These are phyloP conservation scores for Penicillium aurantiogriseum DNA, from an alignment of 2,329 filamentous ascomycete genomes.

Conservation along the genomic window DNA sequence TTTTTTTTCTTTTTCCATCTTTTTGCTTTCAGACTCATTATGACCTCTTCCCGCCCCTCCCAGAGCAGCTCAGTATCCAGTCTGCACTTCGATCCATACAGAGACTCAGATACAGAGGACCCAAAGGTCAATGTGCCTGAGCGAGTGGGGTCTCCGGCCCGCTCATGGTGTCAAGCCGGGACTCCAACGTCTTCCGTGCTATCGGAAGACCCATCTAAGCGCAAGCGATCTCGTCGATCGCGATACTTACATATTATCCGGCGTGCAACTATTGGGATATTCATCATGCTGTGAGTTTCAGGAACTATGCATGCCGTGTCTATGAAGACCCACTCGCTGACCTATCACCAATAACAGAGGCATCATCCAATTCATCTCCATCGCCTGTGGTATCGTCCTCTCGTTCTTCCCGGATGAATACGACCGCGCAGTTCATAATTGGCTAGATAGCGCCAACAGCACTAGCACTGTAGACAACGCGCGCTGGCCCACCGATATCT, in stretches of 20 bases:
- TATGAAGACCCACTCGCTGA: slow-evolving; percentile 1
- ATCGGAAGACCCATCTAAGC: slow-evolving; percentile 7
- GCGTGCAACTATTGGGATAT: slow-evolving; percentile 22
- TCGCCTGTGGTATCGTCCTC: slow-evolving; percentile 38
- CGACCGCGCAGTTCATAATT: slow-evolving; percentile 38
- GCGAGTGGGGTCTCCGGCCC: slow-evolving; percentile 15
- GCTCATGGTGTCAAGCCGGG: slow-evolving; percentile 17
- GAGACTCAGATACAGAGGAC: slow-evolving; percentile 12
- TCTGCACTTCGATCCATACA: slow-evolving; percentile 17
- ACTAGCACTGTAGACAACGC: slow-evolving; percentile 38
- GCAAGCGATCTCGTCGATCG: slow-evolving; percentile 16
- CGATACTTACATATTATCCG: slow-evolving; percentile 20
- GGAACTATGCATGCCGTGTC: not conserved
- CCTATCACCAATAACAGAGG: slow-evolving; percentile 29
- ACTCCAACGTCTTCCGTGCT: slow-evolving; percentile 7
- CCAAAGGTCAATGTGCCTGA: slow-evolving; percentile 5
- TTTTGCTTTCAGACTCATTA: not conserved
- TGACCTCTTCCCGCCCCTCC: slow-evolving; percentile 4
- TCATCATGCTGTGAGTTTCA: slow-evolving; percentile 37
- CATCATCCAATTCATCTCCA: slow-evolving; percentile 41
- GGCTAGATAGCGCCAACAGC: slow-evolving; percentile 40
- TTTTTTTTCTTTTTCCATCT: not conserved
- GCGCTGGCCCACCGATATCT: slow-evolving; percentile 50
- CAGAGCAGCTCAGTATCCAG: slow-evolving; percentile 11
- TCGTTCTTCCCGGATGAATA: slow-evolving; percentile 46